A percentile compares a stretch with the other conserved stretches of the same genome.
phyloP scores from a whole-genome alignment of 2,329 filamentous ascomycete species.

The Stylonectria norvegica region DNA sequence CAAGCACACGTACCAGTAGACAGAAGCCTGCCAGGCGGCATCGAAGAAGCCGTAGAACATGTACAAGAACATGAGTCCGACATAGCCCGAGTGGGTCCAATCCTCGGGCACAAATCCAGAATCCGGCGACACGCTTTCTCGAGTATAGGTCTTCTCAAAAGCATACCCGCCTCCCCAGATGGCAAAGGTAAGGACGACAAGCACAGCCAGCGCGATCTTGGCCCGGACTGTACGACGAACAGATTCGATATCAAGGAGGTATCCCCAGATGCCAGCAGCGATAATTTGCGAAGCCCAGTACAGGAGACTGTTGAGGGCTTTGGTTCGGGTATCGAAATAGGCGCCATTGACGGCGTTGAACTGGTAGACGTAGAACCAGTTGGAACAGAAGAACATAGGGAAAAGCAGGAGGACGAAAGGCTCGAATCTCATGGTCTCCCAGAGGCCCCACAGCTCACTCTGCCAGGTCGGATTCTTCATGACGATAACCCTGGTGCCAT shows the following conservation, averaged over 20 bases:
- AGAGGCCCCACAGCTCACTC: constrained; percentile 73
- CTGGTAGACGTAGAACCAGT: constrained; percentile 83
- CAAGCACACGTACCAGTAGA: constrained; percentile 78
- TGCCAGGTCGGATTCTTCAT: constrained; percentile 91
- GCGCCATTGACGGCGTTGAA: constrained; percentile 68
- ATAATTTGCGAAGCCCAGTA: constrained; percentile 75
- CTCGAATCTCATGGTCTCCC: constrained; percentile 66
- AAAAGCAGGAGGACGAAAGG: constrained; percentile 69
- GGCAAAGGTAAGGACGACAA: constrained; percentile 69
- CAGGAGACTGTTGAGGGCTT: constrained; percentile 67
- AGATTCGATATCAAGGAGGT: constrained; percentile 59
- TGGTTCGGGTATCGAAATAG: constrained; percentile 70
- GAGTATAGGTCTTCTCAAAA: constrained; percentile 52
- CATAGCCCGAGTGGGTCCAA: constrained; percentile 63
- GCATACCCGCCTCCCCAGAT: constrained; percentile 83
- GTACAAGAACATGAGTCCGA: constrained; percentile 82
- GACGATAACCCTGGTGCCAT: constrained; percentile 76
- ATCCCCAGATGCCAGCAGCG: constrained; percentile 70
- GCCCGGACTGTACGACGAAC: constrained; percentile 66
- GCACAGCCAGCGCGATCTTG: constrained; percentile 56
- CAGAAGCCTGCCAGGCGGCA: constrained; percentile 82
- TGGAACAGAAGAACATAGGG: constrained; percentile 78
- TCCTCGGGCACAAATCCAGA: constrained; percentile 40
- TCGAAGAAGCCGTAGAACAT: constrained; percentile 91
- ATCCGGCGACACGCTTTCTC: constrained; percentile 11